Evolutionary conservation across 2,329 filamentous ascomycete species (phyloP).

Genomic region (Paecilomyces niveus): DNA sequence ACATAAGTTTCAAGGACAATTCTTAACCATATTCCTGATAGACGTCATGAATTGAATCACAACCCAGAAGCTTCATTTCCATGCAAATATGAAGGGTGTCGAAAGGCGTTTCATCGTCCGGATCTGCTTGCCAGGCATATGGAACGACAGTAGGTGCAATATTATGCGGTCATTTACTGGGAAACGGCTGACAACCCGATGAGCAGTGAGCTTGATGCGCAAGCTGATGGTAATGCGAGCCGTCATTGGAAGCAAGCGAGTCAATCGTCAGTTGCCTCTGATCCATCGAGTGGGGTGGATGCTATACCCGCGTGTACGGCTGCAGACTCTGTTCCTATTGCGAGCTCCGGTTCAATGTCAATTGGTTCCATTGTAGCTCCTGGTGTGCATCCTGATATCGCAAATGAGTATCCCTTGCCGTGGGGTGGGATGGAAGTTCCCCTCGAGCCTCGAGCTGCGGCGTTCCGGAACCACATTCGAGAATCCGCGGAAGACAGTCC

Average conservation of each 20-base stretch:
- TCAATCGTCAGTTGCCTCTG: conserved; percentile 14
- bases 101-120: conserved; percentile 41
- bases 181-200: conserved; percentile 6
- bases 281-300: conserved; percentile 14
- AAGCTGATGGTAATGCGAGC: conserved; percentile 17
- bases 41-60: conserved; percentile 45
- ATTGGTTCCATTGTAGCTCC: conserved; percentile 29
- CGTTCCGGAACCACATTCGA: conserved; percentile 27
- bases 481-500: conserved; percentile 31
- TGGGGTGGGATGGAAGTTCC: conserved; percentile 31
- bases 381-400: conserved; percentile 25
- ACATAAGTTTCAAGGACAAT: neutral
- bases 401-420: conserved; percentile 23
- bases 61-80: conserved; percentile 40
- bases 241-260: conserved; percentile 19
- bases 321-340: conserved; percentile 15
- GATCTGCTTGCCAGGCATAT: conserved; percentile 43
- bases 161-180: neutral
- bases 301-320: conserved; percentile 17
- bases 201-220: conserved; percentile 28
- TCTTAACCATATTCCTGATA: conserved; percentile 9
- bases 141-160: conserved; percentile 41
- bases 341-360: conserved; percentile 25
- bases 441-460: conserved; percentile 20
- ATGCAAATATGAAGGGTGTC: conserved; percentile 38